Evolutionary conservation across 768 basidiomycete genomes (phyloP).

Genomic region (Xerocomus potaroensis): DNA sequence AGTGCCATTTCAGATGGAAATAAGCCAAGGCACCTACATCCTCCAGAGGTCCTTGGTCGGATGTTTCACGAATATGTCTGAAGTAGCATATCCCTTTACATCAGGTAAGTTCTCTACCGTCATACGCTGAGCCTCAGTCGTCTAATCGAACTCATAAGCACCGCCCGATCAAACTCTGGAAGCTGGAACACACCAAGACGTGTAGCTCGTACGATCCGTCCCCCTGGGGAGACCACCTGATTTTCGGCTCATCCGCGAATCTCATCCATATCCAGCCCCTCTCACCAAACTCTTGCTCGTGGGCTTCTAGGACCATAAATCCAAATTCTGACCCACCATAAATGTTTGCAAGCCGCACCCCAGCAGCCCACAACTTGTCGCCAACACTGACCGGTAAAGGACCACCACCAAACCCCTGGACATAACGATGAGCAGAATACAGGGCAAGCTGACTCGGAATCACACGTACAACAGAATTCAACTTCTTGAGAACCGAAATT

Average conservation of each 20-base stretch:
- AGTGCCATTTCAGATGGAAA: background rate
- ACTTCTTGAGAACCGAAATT: constrained; percentile 21
- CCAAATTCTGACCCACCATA: constrained; percentile 37
- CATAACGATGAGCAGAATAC: background rate
- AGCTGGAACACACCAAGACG: constrained; percentile 27
- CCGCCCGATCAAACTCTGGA: background rate
- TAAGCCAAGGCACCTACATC: constrained; percentile 16
- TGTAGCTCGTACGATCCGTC: constrained; percentile 36
- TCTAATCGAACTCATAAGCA: constrained; percentile 2
- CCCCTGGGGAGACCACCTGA: constrained; percentile 31
- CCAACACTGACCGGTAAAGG: constrained; percentile 34
- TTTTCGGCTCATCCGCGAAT: constrained; percentile 17
- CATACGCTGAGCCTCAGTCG: constrained; percentile 6
- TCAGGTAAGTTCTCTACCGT: constrained; percentile 36
- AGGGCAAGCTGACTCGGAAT: background rate
- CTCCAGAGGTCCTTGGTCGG: constrained; percentile 39
- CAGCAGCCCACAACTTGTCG: constrained; percentile 30
- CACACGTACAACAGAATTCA: constrained; percentile 29
- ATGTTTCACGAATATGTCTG: constrained; percentile 42
- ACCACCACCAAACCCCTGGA: constrained; percentile 38
- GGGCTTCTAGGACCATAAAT: background rate
- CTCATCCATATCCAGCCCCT: constrained; percentile 37
- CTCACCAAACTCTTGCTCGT: constrained; percentile 10
- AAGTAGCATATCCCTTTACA: constrained; percentile 37
- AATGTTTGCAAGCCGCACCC: constrained; percentile 29